These are phyloP conservation scores for Cylindricascospora bacillispora DNA, from an alignment of 1,139 yeast species.

Conservation along the genomic window DNA sequence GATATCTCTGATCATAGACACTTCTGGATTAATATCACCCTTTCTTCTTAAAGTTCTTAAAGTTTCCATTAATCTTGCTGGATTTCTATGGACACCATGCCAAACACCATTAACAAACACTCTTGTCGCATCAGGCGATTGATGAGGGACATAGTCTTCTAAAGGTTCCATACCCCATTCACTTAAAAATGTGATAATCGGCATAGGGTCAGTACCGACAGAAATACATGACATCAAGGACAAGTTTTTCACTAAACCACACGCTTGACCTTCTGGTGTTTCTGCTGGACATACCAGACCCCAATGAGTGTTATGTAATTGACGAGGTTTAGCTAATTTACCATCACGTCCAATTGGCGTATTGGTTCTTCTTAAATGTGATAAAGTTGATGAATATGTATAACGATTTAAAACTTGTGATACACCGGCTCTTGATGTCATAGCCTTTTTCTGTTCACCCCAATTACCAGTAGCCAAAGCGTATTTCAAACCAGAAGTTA, in stretches of 20 bases:
- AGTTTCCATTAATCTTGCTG: slow-evolving; percentile 79
- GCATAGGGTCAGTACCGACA: slow-evolving; percentile 95
- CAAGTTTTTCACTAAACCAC: slow-evolving; percentile 95
- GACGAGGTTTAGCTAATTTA: slow-evolving; percentile 96
- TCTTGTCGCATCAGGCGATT: slow-evolving; percentile 83
- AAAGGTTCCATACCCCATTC: slow-evolving; percentile 99
- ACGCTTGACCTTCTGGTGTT: slow-evolving; percentile 99
- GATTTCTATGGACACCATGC: slow-evolving; percentile 98
- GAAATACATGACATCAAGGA: slow-evolving; percentile 96
- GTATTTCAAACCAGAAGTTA: slow-evolving; percentile 93
- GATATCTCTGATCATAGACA: slow-evolving; percentile 90
- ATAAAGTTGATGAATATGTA: slow-evolving; percentile 91
- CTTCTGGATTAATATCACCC: slow-evolving; percentile 94
- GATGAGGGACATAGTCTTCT: slow-evolving; percentile 90
- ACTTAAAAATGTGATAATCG: slow-evolving; percentile 81
- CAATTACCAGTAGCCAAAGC: slow-evolving; percentile 98
- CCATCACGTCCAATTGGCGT: slow-evolving; percentile 99
- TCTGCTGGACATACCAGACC: slow-evolving; percentile 99
- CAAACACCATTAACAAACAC: slow-evolving; percentile 97
- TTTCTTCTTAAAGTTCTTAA: slow-evolving; percentile 86
- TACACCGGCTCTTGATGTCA: slow-evolving; percentile 98
- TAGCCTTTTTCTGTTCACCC: slow-evolving; percentile 99
- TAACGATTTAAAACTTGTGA: slow-evolving; percentile 97
- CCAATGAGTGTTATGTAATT: slow-evolving; percentile 98
- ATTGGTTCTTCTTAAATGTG: slow-evolving; percentile 96